Conservation (phyloP, 257 asterid species). For the Petrea volubilis region DNA sequence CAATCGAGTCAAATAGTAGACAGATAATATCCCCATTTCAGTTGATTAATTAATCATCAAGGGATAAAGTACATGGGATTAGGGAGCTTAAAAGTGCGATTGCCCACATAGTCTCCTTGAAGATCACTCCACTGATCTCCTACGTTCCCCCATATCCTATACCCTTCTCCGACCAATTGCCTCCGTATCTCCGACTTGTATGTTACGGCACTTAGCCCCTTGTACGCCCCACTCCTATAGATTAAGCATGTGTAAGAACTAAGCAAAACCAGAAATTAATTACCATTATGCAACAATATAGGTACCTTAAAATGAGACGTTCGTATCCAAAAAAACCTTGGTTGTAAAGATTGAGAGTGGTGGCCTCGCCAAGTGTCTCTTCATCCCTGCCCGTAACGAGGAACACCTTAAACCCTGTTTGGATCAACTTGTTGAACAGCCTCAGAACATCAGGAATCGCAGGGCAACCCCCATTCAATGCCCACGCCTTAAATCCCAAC, state of each 20-base stretch:
- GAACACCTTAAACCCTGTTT: conserved; percentile 50
- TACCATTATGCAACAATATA: background rate
- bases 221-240: conserved; percentile 34
- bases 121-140: conserved; percentile 77
- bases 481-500: conserved; percentile 55
- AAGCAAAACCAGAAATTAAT: background rate
- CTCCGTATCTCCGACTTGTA: conserved; percentile 51
- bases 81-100: conserved; percentile 61
- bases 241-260: background rate
- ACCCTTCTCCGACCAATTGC: conserved; percentile 48
- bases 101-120: conserved; percentile 47
- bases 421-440: conserved; percentile 46
- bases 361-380: conserved; percentile 46
- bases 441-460: conserved; percentile 49
- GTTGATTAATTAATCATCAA: conserved; percentile 14
- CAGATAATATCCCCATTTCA: background rate
- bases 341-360: conserved; percentile 36
- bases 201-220: conserved; percentile 41
- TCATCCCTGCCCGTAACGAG: conserved; percentile 63
- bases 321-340: conserved; percentile 58
- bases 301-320: conserved; percentile 53
- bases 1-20: conserved; percentile 4
- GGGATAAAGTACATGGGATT: conserved; percentile 73
- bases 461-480: conserved; percentile 41
- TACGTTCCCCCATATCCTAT: conserved; percentile 60